Conservation (phyloP, 148 eudicot species). For the Simmondsia chinensis region DNA sequence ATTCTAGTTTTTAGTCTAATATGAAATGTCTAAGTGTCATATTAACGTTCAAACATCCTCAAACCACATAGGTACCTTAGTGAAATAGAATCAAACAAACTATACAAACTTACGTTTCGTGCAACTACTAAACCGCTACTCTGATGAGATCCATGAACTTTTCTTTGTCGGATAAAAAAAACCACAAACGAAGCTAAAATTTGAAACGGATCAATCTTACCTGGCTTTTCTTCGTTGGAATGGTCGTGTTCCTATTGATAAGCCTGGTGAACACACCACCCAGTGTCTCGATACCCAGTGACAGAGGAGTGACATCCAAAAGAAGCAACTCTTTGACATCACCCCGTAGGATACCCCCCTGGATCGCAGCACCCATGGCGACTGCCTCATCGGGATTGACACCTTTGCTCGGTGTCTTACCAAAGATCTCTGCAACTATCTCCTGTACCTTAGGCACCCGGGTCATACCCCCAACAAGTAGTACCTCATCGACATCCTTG, state of each 20-base stretch:
- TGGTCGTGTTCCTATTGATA: slow-evolving; percentile 85
- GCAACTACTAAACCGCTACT: no score
- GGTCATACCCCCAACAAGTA: slow-evolving; percentile 96
- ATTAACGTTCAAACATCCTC: no score
- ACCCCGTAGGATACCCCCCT: slow-evolving; percentile 95
- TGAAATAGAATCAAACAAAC: no score
- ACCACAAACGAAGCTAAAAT: no score
- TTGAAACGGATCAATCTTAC: slow-evolving; percentile 18
- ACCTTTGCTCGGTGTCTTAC: slow-evolving; percentile 89
- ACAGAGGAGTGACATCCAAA: slow-evolving; percentile 89
- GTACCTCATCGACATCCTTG: slow-evolving; percentile 84
- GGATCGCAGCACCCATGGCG: slow-evolving; percentile 98
- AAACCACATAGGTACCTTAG: no score
- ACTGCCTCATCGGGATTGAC: slow-evolving; percentile 97
- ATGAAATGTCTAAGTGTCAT: no score
- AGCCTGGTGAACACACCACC: slow-evolving; percentile 92
- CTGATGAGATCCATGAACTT: no score
- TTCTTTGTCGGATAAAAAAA: no score
- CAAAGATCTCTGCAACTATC: slow-evolving; percentile 70
- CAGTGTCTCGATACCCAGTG: slow-evolving; percentile 91
- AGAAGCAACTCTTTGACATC: slow-evolving; percentile 95
- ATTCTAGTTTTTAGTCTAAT: no score
- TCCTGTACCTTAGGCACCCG: slow-evolving; percentile 90
- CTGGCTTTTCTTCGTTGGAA: slow-evolving; percentile 97
- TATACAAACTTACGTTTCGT: no score